These are phyloP conservation scores for Eucalyptus marginata DNA, from an alignment of 345 rosid genomes.

Conservation along the genomic window DNA sequence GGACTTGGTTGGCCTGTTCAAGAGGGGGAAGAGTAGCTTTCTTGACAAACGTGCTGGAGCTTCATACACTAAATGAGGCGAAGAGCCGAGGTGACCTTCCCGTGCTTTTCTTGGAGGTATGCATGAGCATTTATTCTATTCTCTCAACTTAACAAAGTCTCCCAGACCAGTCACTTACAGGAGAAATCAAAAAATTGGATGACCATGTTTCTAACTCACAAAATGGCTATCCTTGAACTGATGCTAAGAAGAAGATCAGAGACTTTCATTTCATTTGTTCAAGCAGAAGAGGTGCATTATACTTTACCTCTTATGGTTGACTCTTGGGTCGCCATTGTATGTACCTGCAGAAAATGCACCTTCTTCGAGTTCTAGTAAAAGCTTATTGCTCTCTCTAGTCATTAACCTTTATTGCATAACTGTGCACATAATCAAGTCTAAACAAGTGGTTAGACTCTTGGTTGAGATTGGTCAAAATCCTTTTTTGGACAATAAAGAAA, in stretches of 20 bases:
- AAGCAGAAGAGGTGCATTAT: not conserved
- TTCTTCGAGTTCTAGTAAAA: not conserved
- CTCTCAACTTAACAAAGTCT: not conserved
- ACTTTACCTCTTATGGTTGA: not conserved
- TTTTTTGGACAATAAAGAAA: not conserved
- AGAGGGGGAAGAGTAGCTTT: slow-evolving; percentile 47
- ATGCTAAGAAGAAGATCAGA: not conserved
- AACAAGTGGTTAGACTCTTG: not conserved
- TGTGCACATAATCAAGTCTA: not conserved
- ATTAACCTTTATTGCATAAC: not conserved
- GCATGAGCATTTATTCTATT: not conserved
- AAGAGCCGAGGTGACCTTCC: slow-evolving; percentile 62
- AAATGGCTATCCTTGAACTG: not conserved
- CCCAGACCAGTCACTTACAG: not conserved
- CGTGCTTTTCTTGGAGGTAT: slow-evolving; percentile 51
- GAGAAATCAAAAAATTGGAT: not conserved
- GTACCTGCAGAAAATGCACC: not conserved
- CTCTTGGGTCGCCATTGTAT: not conserved
- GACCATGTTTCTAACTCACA: not conserved
- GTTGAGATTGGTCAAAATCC: not conserved
- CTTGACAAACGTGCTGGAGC: slow-evolving; percentile 60
- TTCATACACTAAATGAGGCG: slow-evolving; percentile 30
- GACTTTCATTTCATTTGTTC: not conserved
- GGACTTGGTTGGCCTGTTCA: slow-evolving; percentile 72
- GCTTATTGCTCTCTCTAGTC: not conserved